Evolutionary conservation across 495 filamentous ascomycete species (phyloP).

Genomic region (Penicillium angulare): DNA sequence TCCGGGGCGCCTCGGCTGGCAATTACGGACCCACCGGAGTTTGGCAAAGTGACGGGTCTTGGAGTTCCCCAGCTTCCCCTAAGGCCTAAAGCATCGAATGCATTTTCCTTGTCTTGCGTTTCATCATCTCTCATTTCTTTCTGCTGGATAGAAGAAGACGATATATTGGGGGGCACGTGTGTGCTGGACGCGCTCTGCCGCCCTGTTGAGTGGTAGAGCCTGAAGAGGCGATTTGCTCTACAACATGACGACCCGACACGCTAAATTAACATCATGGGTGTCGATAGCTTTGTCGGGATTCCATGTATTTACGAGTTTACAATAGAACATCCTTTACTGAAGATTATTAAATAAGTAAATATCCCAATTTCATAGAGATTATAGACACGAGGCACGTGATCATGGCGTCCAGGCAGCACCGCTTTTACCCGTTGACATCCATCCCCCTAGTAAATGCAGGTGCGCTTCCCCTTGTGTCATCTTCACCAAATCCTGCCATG

Average conservation of each 20-base stretch:
- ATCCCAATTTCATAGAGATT: background rate
- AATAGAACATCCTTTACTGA: background rate
- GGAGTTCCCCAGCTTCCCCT: conserved; percentile 48
- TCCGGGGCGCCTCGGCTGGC: conserved; percentile 63
- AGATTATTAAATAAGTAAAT: background rate
- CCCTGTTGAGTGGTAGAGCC: background rate
- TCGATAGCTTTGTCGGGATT: background rate
- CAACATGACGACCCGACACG: background rate
- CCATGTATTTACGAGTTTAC: background rate
- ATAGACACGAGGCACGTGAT: background rate
- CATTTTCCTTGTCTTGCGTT: background rate
- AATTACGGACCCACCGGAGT: conserved; percentile 82
- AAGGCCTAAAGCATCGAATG: background rate
- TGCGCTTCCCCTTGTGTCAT: too few relatives aligned
- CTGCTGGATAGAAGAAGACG: conserved; percentile 4
- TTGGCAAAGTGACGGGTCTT: conserved; percentile 68
- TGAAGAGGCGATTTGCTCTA: conserved; percentile 2
- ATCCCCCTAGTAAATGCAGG: background rate
- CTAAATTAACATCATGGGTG: background rate
- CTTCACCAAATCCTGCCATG: conserved; percentile 15
- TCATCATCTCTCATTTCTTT: background rate
- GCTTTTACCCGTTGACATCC: background rate
- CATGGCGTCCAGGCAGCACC: background rate
- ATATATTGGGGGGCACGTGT: conserved; percentile 2
- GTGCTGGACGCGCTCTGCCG: background rate